Evolutionary conservation across 192 early-diverging fungal species (phyloP).

Genomic region (Nowakowskiella sp.): DNA sequence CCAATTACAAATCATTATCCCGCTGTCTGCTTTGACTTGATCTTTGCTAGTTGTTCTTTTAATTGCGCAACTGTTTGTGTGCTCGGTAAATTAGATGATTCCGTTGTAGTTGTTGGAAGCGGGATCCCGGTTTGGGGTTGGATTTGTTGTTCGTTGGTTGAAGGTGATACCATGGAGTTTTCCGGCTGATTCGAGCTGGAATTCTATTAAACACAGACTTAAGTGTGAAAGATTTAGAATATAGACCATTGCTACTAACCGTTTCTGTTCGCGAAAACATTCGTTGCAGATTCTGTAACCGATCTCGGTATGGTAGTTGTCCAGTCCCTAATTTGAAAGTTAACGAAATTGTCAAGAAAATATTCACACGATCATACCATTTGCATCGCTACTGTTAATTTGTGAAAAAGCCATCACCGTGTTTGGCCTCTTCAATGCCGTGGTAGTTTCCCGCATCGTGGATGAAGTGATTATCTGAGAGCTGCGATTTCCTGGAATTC

Average conservation of each 20-base stretch:
- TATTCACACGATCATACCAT: background rate
- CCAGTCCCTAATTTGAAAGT: too few relatives aligned
- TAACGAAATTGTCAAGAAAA: too few relatives aligned
- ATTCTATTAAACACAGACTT: conserved; percentile 39
- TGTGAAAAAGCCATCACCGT: conserved; percentile 5
- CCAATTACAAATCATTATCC: too few relatives aligned
- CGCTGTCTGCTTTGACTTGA: too few relatives aligned
- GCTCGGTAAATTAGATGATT: conserved; percentile 23
- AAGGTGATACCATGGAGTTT: too few relatives aligned
- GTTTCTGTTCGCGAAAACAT: too few relatives aligned
- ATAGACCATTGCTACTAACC: conserved; percentile 2
- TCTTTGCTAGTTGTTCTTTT: conserved; percentile 57
- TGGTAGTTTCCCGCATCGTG: background rate
- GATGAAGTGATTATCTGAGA: conserved; percentile 1
- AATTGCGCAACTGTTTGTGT: conserved; percentile 55
- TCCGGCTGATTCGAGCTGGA: too few relatives aligned
- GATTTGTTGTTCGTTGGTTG: too few relatives aligned
- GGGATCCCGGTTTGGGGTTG: too few relatives aligned
- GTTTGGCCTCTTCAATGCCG: background rate
- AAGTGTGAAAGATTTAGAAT: background rate
- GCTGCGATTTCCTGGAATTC: background rate
- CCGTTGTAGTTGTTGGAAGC: background rate
- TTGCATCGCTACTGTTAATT: background rate
- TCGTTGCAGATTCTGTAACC: too few relatives aligned
- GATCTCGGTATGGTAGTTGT: too few relatives aligned